Conservation (phyloP, 768 basidiomycete species). For the Podaxis mareebaensis region DNA sequence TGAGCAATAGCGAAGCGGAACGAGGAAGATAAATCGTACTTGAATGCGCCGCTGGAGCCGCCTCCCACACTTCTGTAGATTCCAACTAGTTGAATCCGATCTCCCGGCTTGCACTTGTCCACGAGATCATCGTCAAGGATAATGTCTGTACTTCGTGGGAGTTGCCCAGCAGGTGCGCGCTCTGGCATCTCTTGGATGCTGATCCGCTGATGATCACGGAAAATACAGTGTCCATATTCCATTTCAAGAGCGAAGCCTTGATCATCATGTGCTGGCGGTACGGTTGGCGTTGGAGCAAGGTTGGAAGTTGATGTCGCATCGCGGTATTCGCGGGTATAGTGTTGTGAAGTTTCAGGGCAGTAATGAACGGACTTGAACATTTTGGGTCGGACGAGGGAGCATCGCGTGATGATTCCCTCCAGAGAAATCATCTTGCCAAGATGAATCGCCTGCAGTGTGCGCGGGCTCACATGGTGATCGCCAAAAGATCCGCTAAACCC, state of each 20-base stretch:
- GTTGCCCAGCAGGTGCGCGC: conserved; percentile 94
- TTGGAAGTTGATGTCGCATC: conserved; percentile 90
- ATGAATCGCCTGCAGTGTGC: conserved; percentile 84
- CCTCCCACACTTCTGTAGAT: conserved; percentile 94
- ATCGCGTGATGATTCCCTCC: conserved; percentile 97
- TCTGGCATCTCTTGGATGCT: conserved; percentile 99
- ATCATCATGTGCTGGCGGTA: conserved; percentile 91
- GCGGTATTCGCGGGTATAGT: conserved; percentile 88
- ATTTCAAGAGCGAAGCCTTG: conserved; percentile 85
- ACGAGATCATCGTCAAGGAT: conserved; percentile 96
- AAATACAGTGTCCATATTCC: conserved; percentile 90
- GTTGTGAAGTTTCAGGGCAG: conserved; percentile 82
- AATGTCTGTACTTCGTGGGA: conserved; percentile 95
- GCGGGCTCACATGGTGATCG: conserved; percentile 95
- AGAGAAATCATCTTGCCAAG: conserved; percentile 96
- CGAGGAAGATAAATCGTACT: conserved; percentile 49
- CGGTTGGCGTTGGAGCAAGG: conserved; percentile 79
- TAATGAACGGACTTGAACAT: conserved; percentile 98
- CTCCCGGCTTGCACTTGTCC: conserved; percentile 96
- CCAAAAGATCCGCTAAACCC: conserved; percentile 97
- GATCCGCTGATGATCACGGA: conserved; percentile 95
- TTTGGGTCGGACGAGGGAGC: conserved; percentile 97
- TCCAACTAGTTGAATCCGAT: conserved; percentile 95
- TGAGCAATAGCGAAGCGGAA: conserved; percentile 14
- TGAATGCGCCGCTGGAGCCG: conserved; percentile 90